These are phyloP conservation scores for Sphaerulina populicola DNA, from an alignment of 2,329 filamentous ascomycete species.

Conservation along the genomic window DNA sequence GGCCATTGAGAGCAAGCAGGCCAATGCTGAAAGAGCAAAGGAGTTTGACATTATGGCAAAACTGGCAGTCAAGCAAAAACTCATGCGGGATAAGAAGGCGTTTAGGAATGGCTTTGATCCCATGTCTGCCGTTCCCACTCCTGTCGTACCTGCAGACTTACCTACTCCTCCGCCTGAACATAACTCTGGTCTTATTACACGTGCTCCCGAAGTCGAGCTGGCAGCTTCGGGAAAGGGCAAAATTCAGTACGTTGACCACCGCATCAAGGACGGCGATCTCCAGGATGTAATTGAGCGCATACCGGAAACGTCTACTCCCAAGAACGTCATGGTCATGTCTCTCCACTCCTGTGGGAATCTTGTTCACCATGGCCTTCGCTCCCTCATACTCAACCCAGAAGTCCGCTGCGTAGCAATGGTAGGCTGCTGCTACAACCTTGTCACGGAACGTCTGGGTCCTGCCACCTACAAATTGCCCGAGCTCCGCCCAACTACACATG, in stretches of 20 bases:
- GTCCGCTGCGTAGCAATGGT: constrained; percentile 91
- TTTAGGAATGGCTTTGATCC: constrained; percentile 45
- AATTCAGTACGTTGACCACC: constrained; percentile 69
- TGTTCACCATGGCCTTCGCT: constrained; percentile 87
- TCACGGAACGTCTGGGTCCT: constrained; percentile 81
- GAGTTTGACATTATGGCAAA: constrained; percentile 76
- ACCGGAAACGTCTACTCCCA: constrained; percentile 8
- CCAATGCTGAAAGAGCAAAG: constrained; percentile 79
- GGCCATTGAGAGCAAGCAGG: constrained; percentile 78
- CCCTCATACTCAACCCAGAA: constrained; percentile 70
- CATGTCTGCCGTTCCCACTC: constrained; percentile 2
- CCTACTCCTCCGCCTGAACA: constrained; percentile 22
- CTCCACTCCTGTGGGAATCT: constrained; percentile 97
- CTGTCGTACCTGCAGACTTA: constrained; percentile 14
- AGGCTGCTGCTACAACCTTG: constrained; percentile 94
- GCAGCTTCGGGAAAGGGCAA: constrained; percentile 47
- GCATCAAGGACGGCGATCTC: constrained; percentile 65
- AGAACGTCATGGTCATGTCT: constrained; percentile 72
- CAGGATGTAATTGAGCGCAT: constrained; percentile 54
- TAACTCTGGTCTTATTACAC: constrained; percentile 1
- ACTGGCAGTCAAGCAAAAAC: constrained; percentile 61
- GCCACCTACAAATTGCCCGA: constrained; percentile 77
- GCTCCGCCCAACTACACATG: constrained; percentile 50
- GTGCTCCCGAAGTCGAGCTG: constrained; percentile 16
- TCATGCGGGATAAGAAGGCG: constrained; percentile 76